phyloP scores from a whole-genome alignment of 495 filamentous ascomycete species.

The Lichenothelia convexa region DNA sequence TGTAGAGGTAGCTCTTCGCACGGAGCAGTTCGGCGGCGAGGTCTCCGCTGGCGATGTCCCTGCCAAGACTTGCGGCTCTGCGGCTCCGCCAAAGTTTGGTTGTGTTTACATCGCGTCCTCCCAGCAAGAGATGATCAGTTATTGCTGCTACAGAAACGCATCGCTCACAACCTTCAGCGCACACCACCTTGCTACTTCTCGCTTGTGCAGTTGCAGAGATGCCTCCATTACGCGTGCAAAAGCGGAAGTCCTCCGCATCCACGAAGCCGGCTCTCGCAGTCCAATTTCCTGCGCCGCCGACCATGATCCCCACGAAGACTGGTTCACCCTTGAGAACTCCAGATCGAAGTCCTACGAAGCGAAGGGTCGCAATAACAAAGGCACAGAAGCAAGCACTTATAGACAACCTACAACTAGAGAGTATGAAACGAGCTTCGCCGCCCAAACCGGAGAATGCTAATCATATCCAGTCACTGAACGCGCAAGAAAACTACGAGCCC shows the following conservation, averaged over 20 bases:
- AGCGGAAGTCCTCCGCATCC: constrained; percentile 1
- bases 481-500: constrained; percentile 73
- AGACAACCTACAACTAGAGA: constrained; percentile 83
- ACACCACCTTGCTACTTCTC: too few relatives aligned
- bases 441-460: neutral
- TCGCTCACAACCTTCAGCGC: too few relatives aligned
- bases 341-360: constrained; percentile 39
- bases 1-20: too few relatives aligned
- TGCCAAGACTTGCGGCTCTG: too few relatives aligned
- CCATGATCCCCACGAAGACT: constrained; percentile 14
- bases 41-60: too few relatives aligned
- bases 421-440: too few relatives aligned
- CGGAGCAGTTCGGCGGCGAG: too few relatives aligned
- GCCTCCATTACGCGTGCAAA: constrained; percentile 2
- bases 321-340: constrained; percentile 25
- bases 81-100: too few relatives aligned
- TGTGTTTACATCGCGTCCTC: too few relatives aligned
- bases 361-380: constrained; percentile 43
- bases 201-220: too few relatives aligned
- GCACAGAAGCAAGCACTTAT: constrained; percentile 75
- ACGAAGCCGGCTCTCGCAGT: neutral
- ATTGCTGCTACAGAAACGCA: too few relatives aligned
- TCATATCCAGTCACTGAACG: constrained; percentile 61
- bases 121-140: too few relatives aligned
- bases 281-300: neutral